These are phyloP conservation scores for Ogataea glucozyma DNA, from an alignment of 805 yeast genomes.

Conservation along the genomic window DNA sequence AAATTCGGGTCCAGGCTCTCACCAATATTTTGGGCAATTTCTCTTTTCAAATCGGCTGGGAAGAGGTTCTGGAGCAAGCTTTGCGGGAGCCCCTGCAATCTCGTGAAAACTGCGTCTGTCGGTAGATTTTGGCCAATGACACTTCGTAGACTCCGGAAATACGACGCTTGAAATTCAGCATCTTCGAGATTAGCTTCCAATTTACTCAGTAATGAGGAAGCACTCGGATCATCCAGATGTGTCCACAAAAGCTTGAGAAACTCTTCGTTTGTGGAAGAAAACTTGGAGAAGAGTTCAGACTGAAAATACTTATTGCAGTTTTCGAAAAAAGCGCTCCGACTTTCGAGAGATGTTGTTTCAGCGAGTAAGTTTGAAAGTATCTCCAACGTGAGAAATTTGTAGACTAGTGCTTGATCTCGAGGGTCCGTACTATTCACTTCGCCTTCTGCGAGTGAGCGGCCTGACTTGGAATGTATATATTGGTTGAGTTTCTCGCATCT, in stretches of 20 bases:
- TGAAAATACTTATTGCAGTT: constrained; percentile 28
- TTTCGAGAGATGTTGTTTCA: constrained; percentile 23
- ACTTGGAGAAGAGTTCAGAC: constrained; percentile 22
- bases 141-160: constrained; percentile 13
- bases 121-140: constrained; percentile 6
- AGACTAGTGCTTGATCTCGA: constrained; percentile 20
- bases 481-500: constrained; percentile 25
- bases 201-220: constrained; percentile 19
- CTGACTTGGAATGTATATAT: constrained; percentile 24
- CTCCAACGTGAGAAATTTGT: constrained; percentile 37
- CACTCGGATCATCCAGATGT: background rate
- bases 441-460: constrained; percentile 1
- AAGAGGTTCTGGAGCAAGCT: constrained; percentile 3
- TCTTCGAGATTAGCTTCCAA: constrained; percentile 23
- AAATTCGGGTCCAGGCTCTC: constrained; percentile 17
- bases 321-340: constrained; percentile 21
- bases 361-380: constrained; percentile 38
- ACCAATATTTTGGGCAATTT: constrained; percentile 5
- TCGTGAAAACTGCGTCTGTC: constrained; percentile 1
- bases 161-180: constrained; percentile 15
- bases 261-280: constrained; percentile 11
- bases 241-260: constrained; percentile 24
- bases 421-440: constrained; percentile 11
- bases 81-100: constrained; percentile 8
- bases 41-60: constrained; percentile 9